A percentile compares a stretch with the other conserved stretches of the same genome.
Conservation (phyloP, 2,329 filamentous ascomycete genomes). For the Blastomyces parvus region DNA sequence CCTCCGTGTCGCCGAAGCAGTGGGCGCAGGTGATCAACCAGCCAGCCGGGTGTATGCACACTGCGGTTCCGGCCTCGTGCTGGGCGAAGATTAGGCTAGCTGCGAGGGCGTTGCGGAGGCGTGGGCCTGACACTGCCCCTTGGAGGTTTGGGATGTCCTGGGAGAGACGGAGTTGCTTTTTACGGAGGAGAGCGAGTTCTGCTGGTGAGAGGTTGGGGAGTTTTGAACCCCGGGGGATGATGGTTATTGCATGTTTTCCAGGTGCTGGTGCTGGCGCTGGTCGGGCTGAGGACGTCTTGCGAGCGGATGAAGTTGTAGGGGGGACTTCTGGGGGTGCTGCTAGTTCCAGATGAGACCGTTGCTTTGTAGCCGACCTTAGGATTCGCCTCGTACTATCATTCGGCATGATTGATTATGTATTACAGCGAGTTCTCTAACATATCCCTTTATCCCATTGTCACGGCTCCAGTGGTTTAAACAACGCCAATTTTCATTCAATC, state of each 20-base stretch:
- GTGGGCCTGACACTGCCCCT: not conserved
- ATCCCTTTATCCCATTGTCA: not conserved
- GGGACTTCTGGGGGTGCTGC: not conserved
- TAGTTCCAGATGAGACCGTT: not conserved
- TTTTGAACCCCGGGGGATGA: not conserved
- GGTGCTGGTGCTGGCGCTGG: not conserved
- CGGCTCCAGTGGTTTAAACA: not conserved
- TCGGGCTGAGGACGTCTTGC: not conserved
- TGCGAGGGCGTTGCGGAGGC: constrained; percentile 8
- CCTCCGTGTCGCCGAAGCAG: constrained; percentile 38
- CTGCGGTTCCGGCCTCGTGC: constrained; percentile 43
- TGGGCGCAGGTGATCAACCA: constrained; percentile 44
- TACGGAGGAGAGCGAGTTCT: constrained; percentile 11
- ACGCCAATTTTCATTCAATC: not conserved
- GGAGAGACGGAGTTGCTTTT: constrained; percentile 11
- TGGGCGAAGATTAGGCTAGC: constrained; percentile 40
- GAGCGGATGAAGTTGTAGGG: not conserved
- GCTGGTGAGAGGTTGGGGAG: not conserved
- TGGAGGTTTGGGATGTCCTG: not conserved
- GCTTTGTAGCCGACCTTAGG: not conserved
- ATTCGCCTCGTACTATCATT: not conserved
- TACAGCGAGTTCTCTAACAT: not conserved
- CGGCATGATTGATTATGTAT: not conserved
- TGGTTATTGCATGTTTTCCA: not conserved
- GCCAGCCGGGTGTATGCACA: constrained; percentile 40